These are phyloP conservation scores for Puccinia coronata DNA, from an alignment of 1,284 basidiomycete species.

Conservation along the genomic window DNA sequence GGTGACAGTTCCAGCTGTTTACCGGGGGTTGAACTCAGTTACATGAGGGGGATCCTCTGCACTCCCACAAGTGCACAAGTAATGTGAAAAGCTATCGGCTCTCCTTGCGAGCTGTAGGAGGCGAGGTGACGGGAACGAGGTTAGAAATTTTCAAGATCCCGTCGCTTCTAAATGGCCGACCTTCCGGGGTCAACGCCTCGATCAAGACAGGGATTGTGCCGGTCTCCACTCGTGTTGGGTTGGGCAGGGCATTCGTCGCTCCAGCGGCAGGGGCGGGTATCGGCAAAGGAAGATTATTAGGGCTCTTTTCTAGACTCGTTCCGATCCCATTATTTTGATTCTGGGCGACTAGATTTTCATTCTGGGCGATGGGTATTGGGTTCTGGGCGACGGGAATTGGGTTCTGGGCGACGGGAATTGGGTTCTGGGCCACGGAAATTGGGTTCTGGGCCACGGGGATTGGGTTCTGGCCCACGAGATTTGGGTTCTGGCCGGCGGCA, in stretches of 20 bases:
- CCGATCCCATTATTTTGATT: too few species aligned
- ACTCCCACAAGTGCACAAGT: too few species aligned
- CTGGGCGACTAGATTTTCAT: too few species aligned
- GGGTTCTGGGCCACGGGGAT: too few species aligned
- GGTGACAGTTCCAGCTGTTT: slow-evolving; percentile 20
- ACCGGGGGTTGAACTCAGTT: background rate
- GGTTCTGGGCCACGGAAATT: too few species aligned
- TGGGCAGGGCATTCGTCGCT: background rate
- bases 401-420: too few species aligned
- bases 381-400: too few species aligned
- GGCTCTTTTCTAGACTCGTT: too few species aligned
- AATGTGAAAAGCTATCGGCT: too few species aligned
- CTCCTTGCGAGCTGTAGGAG: background rate
- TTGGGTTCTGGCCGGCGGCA: too few species aligned
- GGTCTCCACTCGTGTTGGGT: background rate
- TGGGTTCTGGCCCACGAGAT: too few species aligned
- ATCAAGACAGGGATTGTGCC: background rate
- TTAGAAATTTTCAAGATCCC: slow-evolving; percentile 3
- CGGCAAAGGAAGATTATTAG: background rate
- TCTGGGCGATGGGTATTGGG: too few species aligned
- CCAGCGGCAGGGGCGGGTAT: background rate
- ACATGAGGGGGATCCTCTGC: background rate
- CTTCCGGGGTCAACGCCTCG: background rate
- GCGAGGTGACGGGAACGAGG: background rate
- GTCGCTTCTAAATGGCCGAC: background rate